Base-by-base conservation (phyloP, 805 yeast species). In the Pichia manshurica region DNA sequence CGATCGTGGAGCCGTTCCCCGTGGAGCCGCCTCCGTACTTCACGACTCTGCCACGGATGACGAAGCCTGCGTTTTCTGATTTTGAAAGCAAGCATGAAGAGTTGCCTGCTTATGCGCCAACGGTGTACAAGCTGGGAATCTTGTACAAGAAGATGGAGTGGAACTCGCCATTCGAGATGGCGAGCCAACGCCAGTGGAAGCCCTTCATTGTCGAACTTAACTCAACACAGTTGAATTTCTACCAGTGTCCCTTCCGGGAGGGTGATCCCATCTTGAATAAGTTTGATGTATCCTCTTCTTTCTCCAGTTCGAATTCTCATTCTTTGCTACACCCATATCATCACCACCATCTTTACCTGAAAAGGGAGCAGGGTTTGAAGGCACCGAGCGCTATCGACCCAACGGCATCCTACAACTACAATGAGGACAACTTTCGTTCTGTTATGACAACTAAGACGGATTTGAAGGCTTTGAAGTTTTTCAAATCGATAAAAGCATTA, bases 211-310 rank as follows among this genome's bases (percentile, higher is more conserved):
- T 87, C 63, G 95, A 85, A 58, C 69, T 90, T 44, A 88, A 90
- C 69, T 86, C 91, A 17, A 90, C 97, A 1, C 96, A 87, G 66
- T 67, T 90, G 32, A 85, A 85, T 63, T 68, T 90, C 46, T 86
- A 84, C 62, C 57, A 64, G 16, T 68, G 48, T 40, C 51, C 51
- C 6, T 42, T 44, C 13, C 37, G 38, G 16, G 19, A 23, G 16
- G 38, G 39, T 32, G 52, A 49, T 29, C 46, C 44, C 13, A 37
- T 42, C n/a, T 13, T 49, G 25, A 44, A 44, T 13, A 45, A 45
- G 36, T 36, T 53, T 4, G 41, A 37, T n/a, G 52, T 44, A 20
- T 44, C 49, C n/a, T 46, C 51, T 19, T 47, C 52, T 5, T 50
- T 50, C 32, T 45, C 53, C 7, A 28, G 29, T 22, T 29, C 47